These are phyloP conservation scores for Ganoderma meredithae DNA, from an alignment of 1,284 basidiomycete genomes.

Conservation along the genomic window DNA sequence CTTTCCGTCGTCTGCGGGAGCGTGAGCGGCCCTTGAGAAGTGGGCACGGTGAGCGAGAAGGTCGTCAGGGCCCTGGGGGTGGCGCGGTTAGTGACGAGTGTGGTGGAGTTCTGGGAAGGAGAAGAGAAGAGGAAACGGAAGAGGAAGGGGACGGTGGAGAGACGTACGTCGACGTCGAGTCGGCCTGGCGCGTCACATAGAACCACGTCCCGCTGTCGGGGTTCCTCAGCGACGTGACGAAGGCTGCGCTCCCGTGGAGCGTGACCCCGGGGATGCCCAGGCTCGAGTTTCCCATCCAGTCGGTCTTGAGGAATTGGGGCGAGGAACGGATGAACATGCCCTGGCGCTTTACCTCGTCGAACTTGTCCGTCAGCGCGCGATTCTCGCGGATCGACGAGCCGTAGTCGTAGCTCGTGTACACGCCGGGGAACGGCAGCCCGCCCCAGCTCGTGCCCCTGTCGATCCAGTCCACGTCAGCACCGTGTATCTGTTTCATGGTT, in stretches of 20 bases:
- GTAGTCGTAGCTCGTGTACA: slow-evolving; percentile 73
- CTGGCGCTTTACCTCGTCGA: slow-evolving; percentile 77
- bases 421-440: slow-evolving; percentile 70
- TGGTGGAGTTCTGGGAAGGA: background rate
- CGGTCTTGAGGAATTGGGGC: slow-evolving; percentile 79
- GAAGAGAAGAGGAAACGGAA: background rate
- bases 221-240: slow-evolving; percentile 70
- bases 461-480: background rate
- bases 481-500: background rate
- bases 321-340: slow-evolving; percentile 79
- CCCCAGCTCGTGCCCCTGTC: slow-evolving; percentile 84
- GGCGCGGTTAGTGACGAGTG: background rate
- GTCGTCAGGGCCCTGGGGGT: slow-evolving; percentile 50
- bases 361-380: slow-evolving; percentile 73
- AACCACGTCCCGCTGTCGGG: slow-evolving; percentile 71
- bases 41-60: slow-evolving; percentile 66
- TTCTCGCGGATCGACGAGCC: slow-evolving; percentile 73
- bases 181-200: slow-evolving; percentile 72
- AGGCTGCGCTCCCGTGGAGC: slow-evolving; percentile 58
- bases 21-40: slow-evolving; percentile 55
- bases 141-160: no score
- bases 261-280: slow-evolving; percentile 52
- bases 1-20: slow-evolving; percentile 59
- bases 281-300: slow-evolving; percentile 71
- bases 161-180: slow-evolving; percentile 72